Conservation (phyloP, 345 rosid species). For the Lepidium africanum region DNA sequence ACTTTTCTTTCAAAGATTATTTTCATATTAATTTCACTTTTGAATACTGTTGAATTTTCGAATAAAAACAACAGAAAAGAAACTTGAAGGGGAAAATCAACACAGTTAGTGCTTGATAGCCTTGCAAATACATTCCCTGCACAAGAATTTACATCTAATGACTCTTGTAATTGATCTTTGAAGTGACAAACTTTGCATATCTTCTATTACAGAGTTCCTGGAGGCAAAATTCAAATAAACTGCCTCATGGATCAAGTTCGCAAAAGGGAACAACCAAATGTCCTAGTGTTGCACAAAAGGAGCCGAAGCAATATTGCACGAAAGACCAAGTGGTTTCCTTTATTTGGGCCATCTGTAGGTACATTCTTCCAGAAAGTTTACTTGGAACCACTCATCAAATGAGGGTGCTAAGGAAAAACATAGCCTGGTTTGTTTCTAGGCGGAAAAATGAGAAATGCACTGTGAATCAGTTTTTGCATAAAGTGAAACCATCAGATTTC, state of each 20-base stretch:
- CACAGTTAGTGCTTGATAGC: neutral
- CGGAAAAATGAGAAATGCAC: conserved; percentile 70
- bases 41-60: neutral
- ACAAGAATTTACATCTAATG: neutral
- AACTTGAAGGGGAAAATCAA: neutral
- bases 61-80: neutral
- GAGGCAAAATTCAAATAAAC: conserved; percentile 1
- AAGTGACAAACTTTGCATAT: neutral
- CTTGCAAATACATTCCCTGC: neutral
- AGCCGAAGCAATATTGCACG: conserved; percentile 41
- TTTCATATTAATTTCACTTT: neutral
- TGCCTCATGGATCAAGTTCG: conserved; percentile 10
- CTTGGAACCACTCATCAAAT: conserved; percentile 58
- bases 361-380: conserved; percentile 60
- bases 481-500: conserved; percentile 46
- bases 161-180: neutral
- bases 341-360: conserved; percentile 72
- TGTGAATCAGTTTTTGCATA: conserved; percentile 49
- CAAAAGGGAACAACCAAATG: conserved; percentile 7
- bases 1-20: neutral
- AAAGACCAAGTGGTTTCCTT: conserved; percentile 64
- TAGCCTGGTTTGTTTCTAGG: conserved; percentile 52
- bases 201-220: conserved; percentile 31
- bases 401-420: conserved; percentile 61
- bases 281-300: conserved; percentile 16